phyloP scores from a whole-genome alignment of 306 rosid species.

The Cucurbita pepo region DNA sequence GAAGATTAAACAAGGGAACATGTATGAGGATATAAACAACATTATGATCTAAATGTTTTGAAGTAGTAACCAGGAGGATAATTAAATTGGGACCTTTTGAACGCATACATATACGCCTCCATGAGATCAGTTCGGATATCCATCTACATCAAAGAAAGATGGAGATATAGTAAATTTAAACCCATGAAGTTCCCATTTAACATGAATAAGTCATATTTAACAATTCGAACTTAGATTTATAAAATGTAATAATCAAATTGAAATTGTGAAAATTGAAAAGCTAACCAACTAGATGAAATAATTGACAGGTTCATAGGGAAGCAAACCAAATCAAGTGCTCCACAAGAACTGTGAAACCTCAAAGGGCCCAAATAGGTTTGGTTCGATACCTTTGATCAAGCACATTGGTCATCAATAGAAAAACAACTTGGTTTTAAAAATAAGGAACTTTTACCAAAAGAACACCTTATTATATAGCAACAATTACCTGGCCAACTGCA shows the following conservation, averaged over 20 bases:
- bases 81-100: conserved; percentile 48
- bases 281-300: background rate
- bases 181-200: background rate
- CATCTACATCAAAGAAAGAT: conserved; percentile 40
- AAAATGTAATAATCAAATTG: background rate
- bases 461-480: background rate
- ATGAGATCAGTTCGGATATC: conserved; percentile 91
- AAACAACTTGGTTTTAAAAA: background rate
- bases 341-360: background rate
- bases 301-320: background rate
- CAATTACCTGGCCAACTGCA: conserved; percentile 71
- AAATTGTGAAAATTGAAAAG: background rate
- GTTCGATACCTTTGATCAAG: background rate
- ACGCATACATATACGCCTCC: conserved; percentile 94
- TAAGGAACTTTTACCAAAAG: background rate
- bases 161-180: background rate
- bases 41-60: conserved; percentile 1
- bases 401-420: background rate
- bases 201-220: background rate
- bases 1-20: conserved; percentile 7
- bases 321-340: background rate
- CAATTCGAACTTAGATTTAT: background rate
- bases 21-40: conserved; percentile 7
- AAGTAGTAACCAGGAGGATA: conserved; percentile 5
- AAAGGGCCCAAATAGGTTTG: background rate